Base-by-base conservation (phyloP, 495 filamentous ascomycete species). In the Talaromyces stipitatus region DNA sequence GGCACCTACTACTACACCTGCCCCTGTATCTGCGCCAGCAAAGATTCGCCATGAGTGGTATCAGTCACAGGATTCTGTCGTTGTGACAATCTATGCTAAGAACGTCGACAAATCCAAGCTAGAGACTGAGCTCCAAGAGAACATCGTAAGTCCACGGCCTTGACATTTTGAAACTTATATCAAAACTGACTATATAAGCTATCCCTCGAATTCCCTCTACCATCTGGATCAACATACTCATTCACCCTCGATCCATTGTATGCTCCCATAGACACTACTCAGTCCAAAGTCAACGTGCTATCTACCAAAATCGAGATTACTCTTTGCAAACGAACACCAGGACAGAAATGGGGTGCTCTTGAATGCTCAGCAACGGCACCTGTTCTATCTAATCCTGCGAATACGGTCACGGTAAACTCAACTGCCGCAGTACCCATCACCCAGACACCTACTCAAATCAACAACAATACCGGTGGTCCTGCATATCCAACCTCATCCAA, bases 401-500 rank as follows among this genome's bases (percentile, higher is more conserved):
- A 4, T 14, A 10, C 27, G n/a, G 14, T 54, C 52, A 18, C 27
- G 3, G 14, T 54, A 50, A 54, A 27, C 18, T 60, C 63, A 24
- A 33, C 59, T 41, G 41, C 55, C 30, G 54, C 60, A 1, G 57
- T 54, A 30, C 62, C 62, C 45, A 58, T 59, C 16, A 50, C 33
- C n/a, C 53, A 48, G 23, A 57, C 57, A 8, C 56, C 61, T 10
- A 36, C 54, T 12, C 38, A 54, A 23, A 47, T 38, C 45, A 46
- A 58, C 16, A 56, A 66, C 29, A 59, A 68, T 32, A 54, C 60
- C 2, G 12, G 66, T 2, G 77, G 64, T 2, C 90, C 89, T 0
- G 71, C 79, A 0, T 97, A 98, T 68, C 94, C 94, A 2, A 95
- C 92, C 0, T 97, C 92, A 27, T 95, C 92, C 14, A 85, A 84